A percentile compares a stretch with the other conserved stretches of the same genome.
These are phyloP conservation scores for Fusarium acutatum DNA, from an alignment of 2,329 filamentous ascomycete species.

Conservation along the genomic window DNA sequence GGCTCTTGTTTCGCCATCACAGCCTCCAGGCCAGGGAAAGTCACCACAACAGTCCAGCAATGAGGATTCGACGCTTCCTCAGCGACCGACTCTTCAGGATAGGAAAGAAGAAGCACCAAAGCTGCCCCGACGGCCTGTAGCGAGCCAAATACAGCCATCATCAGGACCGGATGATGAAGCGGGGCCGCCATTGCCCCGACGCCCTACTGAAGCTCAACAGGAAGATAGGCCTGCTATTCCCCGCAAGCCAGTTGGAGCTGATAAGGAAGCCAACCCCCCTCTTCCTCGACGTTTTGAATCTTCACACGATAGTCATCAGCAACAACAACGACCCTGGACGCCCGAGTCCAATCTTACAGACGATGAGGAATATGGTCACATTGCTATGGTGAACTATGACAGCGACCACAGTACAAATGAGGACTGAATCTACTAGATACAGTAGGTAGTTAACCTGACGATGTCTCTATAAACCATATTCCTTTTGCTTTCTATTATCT, in stretches of 20 bases:
- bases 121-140: slow-evolving; percentile 15
- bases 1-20: slow-evolving; percentile 33
- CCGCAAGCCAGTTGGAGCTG: slow-evolving; percentile 14
- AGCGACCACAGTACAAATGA: slow-evolving; percentile 24
- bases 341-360: slow-evolving; percentile 42
- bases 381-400: slow-evolving; percentile 51
- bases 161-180: not conserved
- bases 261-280: slow-evolving; percentile 16
- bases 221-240: slow-evolving; percentile 20
- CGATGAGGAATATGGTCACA: slow-evolving; percentile 48
- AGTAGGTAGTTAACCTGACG: not conserved
- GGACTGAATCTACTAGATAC: not conserved
- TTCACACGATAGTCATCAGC: slow-evolving; percentile 1
- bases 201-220: slow-evolving; percentile 12
- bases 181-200: slow-evolving; percentile 20
- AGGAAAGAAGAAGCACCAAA: slow-evolving; percentile 9
- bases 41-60: not conserved
- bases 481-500: not conserved
- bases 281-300: slow-evolving; percentile 28
- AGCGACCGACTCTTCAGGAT: not conserved
- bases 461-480: not conserved
- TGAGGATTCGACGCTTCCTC: slow-evolving; percentile 30
- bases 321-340: slow-evolving; percentile 37
- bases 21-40: slow-evolving; percentile 11
- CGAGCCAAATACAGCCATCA: slow-evolving; percentile 1